A percentile compares a stretch with the other conserved stretches of the same genome.
These are phyloP conservation scores for Chrysochromulina parva DNA, from an alignment of 78 protist species.

Conservation along the genomic window DNA sequence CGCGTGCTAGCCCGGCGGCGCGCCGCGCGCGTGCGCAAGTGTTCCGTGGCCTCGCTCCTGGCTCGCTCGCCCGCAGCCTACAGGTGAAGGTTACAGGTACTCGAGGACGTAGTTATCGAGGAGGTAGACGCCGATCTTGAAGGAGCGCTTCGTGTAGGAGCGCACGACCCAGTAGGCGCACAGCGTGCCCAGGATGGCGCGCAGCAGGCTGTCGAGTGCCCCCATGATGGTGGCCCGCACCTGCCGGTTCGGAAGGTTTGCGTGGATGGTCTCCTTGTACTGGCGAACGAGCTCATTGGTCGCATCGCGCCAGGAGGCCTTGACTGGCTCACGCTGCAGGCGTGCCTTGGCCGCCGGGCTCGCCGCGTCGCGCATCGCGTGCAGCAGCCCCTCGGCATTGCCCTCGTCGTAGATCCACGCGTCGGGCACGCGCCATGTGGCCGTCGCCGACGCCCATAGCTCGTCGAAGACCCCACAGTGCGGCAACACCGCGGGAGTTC, in stretches of 20 bases:
- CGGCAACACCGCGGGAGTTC: constrained; percentile 29
- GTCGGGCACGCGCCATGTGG: background rate
- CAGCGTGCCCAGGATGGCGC: background rate
- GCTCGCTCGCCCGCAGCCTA: too few species aligned
- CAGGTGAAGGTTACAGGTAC: too few species aligned
- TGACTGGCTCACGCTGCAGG: background rate
- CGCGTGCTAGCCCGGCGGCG: too few species aligned
- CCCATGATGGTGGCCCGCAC: background rate
- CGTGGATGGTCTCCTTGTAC: background rate
- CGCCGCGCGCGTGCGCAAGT: too few species aligned
- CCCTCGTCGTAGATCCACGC: constrained; percentile 2
- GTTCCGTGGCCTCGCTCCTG: too few species aligned
- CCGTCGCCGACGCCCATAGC: constrained; percentile 5
- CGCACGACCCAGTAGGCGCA: background rate
- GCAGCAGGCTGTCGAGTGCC: background rate
- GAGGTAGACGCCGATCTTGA: background rate
- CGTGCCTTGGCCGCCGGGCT: background rate
- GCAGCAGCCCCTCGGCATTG: background rate
- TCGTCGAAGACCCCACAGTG: constrained; percentile 37
- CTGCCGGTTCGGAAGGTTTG: background rate
- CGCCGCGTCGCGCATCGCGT: background rate
- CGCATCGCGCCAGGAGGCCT: background rate
- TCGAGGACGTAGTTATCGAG: too few species aligned
- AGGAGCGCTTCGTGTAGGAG: background rate
- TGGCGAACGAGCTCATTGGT: background rate